These are phyloP conservation scores for Termitomyces sp. DNA, from an alignment of 768 basidiomycete species.

Conservation along the genomic window DNA sequence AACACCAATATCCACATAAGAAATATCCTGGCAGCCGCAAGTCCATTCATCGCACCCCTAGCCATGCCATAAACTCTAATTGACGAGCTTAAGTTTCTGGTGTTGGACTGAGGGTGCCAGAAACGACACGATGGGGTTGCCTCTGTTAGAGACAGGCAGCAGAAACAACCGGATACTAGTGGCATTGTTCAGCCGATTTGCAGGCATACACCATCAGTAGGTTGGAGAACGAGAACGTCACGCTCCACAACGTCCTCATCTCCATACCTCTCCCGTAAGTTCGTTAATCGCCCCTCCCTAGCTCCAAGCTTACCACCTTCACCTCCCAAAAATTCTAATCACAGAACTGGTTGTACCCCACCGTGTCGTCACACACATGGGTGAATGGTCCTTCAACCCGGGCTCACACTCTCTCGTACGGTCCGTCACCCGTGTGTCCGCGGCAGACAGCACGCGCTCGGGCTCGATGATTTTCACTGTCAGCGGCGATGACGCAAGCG, in stretches of 20 bases:
- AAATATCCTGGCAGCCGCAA: neutral
- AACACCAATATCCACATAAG: neutral
- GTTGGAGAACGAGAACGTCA: conserved; percentile 67
- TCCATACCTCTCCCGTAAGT: conserved; percentile 90
- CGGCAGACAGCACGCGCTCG: conserved; percentile 53
- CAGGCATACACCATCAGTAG: neutral
- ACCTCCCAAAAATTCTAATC: neutral
- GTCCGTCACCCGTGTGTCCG: conserved; percentile 66
- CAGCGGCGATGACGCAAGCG: conserved; percentile 73
- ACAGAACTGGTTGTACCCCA: conserved; percentile 77
- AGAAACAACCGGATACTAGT: too few relatives aligned
- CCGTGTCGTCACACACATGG: conserved; percentile 69
- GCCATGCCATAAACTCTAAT: neutral
- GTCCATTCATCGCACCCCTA: neutral
- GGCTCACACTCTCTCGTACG: conserved; percentile 80
- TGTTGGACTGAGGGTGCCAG: neutral
- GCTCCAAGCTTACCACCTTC: neutral
- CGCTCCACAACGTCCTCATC: conserved; percentile 80
- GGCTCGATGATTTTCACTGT: conserved; percentile 92
- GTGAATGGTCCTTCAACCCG: conserved; percentile 82
- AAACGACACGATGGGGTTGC: neutral
- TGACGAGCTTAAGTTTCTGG: neutral
- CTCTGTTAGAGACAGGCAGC: neutral
- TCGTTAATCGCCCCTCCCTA: neutral
- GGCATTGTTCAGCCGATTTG: neutral